phyloP scores from a whole-genome alignment of 2,329 filamentous ascomycete genomes.

The Ophiostoma australiae region DNA sequence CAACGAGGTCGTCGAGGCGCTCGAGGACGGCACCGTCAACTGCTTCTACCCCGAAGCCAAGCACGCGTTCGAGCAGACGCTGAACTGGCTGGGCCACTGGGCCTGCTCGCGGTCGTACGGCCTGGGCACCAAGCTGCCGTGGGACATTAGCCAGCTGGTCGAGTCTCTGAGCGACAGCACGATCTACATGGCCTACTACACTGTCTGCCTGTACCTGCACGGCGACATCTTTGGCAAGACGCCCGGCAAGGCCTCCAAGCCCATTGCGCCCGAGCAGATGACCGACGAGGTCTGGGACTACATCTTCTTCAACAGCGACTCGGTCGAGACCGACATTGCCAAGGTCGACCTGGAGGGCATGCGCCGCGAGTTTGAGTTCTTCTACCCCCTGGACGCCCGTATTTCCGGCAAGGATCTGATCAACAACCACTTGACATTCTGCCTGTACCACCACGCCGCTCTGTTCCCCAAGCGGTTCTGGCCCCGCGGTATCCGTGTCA shows the following conservation, averaged over 20 bases:
- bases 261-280: constrained; percentile 76
- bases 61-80: constrained; percentile 75
- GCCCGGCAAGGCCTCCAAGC: constrained; percentile 62
- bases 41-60: constrained; percentile 74
- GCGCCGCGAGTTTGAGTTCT: constrained; percentile 92
- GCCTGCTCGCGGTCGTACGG: constrained; percentile 89
- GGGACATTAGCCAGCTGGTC: constrained; percentile 86
- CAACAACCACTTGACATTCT: constrained; percentile 92
- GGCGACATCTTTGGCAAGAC: constrained; percentile 71
- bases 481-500: constrained; percentile 79
- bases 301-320: constrained; percentile 72
- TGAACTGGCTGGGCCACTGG: constrained; percentile 94
- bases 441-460: constrained; percentile 87
- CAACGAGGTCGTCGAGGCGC: constrained; percentile 64
- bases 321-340: constrained; percentile 67
- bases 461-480: constrained; percentile 85
- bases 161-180: constrained; percentile 86
- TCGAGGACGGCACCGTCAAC: constrained; percentile 64
- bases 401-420: constrained; percentile 90
- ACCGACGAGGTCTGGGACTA: constrained; percentile 96
- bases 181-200: constrained; percentile 83
- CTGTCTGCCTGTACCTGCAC: constrained; percentile 63
- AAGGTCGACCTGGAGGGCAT: constrained; percentile 63
- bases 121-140: constrained; percentile 88
- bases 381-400: constrained; percentile 86